These are phyloP conservation scores for Paecilomyces fulvus DNA, from an alignment of 2,329 filamentous ascomycete genomes.

Conservation along the genomic window DNA sequence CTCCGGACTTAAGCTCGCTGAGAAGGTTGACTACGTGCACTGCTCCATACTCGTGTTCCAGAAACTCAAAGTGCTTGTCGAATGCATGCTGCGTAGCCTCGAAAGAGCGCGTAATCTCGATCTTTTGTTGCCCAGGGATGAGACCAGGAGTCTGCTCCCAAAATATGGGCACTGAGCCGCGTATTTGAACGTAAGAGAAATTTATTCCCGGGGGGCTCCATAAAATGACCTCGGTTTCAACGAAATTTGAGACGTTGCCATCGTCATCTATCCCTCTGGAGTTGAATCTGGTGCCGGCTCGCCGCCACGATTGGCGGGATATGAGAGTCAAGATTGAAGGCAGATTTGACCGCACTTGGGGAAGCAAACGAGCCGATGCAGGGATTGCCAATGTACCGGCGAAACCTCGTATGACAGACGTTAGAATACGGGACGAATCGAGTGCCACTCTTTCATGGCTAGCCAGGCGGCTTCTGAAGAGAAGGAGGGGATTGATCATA, in stretches of 20 bases:
- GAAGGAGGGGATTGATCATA: constrained; percentile 88
- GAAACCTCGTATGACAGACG: constrained; percentile 89
- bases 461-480: constrained; percentile 76
- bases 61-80: constrained; percentile 84
- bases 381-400: constrained; percentile 81
- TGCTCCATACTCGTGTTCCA: constrained; percentile 79
- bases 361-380: constrained; percentile 62
- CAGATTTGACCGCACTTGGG: constrained; percentile 57
- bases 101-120: constrained; percentile 75
- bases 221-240: constrained; percentile 93
- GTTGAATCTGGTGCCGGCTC: constrained; percentile 93
- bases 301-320: constrained; percentile 78
- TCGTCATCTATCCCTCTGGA: constrained; percentile 96
- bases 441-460: constrained; percentile 66
- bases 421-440: constrained; percentile 81
- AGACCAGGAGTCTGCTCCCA: constrained; percentile 92
- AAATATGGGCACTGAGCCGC: constrained; percentile 90
- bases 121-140: constrained; percentile 88
- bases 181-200: constrained; percentile 89
- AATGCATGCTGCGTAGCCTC: constrained; percentile 93
- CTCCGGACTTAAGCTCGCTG: constrained; percentile 79
- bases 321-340: constrained; percentile 83
- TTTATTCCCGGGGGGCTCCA: constrained; percentile 69
- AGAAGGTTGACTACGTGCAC: constrained; percentile 90
- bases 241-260: constrained; percentile 95